phyloP scores from a whole-genome alignment of 768 basidiomycete species.

The Psilocybe subaeruginosa region DNA sequence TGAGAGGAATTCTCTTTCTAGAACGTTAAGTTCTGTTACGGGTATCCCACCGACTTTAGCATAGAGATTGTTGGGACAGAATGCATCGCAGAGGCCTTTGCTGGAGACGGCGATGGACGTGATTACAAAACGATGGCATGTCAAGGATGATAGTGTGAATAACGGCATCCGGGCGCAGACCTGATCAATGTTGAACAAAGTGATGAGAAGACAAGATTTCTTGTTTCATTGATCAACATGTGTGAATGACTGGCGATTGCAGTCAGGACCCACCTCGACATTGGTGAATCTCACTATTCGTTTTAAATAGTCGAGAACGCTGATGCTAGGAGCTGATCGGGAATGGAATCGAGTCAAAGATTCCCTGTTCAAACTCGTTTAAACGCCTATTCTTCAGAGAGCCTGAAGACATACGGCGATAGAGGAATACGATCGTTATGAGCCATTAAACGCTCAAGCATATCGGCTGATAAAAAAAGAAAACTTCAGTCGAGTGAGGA shows the following conservation, averaged over 20 bases:
- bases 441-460: conserved; percentile 91
- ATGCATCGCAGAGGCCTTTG: conserved; percentile 95
- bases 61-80: conserved; percentile 94
- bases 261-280: conserved; percentile 69
- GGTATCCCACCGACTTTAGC: conserved; percentile 96
- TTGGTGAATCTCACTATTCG: conserved; percentile 96
- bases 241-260: conserved; percentile 12
- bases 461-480: conserved; percentile 68
- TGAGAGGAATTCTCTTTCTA: conserved; percentile 92
- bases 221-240: conserved; percentile 29
- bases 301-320: conserved; percentile 88
- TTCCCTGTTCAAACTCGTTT: conserved; percentile 54
- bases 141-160: conserved; percentile 94
- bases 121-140: conserved; percentile 97
- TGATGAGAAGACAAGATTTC: conserved; percentile 82
- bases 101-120: conserved; percentile 89
- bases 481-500: conserved; percentile 7
- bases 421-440: conserved; percentile 97
- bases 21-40: conserved; percentile 86
- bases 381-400: not conserved
- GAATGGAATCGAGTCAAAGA: conserved; percentile 97
- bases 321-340: conserved; percentile 85
- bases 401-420: conserved; percentile 61
- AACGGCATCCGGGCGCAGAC: conserved; percentile 85
- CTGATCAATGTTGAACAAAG: conserved; percentile 90